Conservation (phyloP, 2,329 filamentous ascomycete species). For the Claviceps citrina region DNA sequence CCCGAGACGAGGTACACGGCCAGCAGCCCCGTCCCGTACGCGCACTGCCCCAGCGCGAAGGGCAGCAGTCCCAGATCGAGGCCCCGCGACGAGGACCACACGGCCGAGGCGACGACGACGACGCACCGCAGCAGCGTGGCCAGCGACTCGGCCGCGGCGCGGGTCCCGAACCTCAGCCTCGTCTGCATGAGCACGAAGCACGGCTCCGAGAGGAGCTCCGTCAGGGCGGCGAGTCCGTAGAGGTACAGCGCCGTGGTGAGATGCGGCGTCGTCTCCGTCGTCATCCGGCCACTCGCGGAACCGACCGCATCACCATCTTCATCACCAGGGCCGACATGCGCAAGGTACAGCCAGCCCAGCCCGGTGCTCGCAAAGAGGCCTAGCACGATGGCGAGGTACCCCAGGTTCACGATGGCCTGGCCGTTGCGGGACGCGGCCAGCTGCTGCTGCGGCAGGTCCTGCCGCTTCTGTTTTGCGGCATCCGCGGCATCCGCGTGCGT, state of each 20-base stretch:
- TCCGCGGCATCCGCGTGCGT: constrained; percentile 1
- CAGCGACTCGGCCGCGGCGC: constrained; percentile 68
- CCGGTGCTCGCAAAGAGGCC: constrained; percentile 48
- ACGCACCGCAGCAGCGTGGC: constrained; percentile 67
- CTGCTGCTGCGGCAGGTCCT: neutral
- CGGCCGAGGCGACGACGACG: constrained; percentile 54
- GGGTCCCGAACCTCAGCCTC: constrained; percentile 60
- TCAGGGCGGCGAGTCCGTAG: constrained; percentile 40
- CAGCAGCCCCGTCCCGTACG: constrained; percentile 55
- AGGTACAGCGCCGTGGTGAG: constrained; percentile 38
- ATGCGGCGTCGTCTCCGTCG: constrained; percentile 53
- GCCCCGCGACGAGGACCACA: constrained; percentile 38
- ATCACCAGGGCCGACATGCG: too few species aligned
- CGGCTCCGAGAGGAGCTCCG: constrained; percentile 77
- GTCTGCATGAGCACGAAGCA: constrained; percentile 80
- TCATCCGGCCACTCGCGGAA: too few species aligned
- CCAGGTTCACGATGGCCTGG: constrained; percentile 77
- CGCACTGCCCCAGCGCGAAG: constrained; percentile 75
- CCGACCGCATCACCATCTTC: too few species aligned
- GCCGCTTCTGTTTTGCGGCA: neutral
- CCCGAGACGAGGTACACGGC: constrained; percentile 53
- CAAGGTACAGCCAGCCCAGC: constrained; percentile 54
- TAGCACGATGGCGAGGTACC: constrained; percentile 60
- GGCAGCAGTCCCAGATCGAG: constrained; percentile 60
- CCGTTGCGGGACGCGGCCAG: constrained; percentile 22